phyloP scores from a whole-genome alignment of 1,139 yeast genomes.

The Diutina rugosa region DNA sequence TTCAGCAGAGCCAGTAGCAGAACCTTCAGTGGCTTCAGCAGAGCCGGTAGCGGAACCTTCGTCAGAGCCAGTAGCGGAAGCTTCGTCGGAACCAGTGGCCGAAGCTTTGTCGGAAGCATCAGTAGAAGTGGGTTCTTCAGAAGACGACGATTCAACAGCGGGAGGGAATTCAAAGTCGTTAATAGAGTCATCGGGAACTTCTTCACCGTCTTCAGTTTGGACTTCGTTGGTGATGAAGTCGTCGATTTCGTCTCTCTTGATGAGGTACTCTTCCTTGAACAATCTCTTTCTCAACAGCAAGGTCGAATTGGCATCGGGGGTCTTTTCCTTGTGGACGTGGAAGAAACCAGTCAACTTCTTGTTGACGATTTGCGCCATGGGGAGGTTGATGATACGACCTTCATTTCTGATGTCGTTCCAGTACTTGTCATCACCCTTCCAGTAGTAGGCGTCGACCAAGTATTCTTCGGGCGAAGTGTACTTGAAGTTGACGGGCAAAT shows the following conservation, averaged over 20 bases:
- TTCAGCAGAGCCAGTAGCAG: not conserved
- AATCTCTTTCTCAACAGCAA: slow-evolving; percentile 32
- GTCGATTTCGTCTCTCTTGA: slow-evolving; percentile 19
- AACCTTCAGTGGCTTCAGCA: not conserved
- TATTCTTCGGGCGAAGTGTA: slow-evolving; percentile 20
- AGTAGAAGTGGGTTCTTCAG: not conserved
- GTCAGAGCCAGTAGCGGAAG: slow-evolving; percentile 13
- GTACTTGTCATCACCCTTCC: slow-evolving; percentile 10
- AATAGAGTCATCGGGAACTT: slow-evolving; percentile 5
- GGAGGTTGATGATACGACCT: slow-evolving; percentile 20
- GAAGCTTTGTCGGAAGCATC: slow-evolving; percentile 17
- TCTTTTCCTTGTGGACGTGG: slow-evolving; percentile 17
- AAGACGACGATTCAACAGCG: not conserved
- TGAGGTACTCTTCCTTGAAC: slow-evolving; percentile 5
- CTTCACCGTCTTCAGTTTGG: slow-evolving; percentile 17
- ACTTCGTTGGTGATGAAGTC: slow-evolving; percentile 18
- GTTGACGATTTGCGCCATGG: slow-evolving; percentile 19
- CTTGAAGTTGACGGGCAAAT: slow-evolving; percentile 15
- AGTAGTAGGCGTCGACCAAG: slow-evolving; percentile 25
- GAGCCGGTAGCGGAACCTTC: slow-evolving; percentile 1
- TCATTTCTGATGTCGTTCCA: slow-evolving; percentile 21
- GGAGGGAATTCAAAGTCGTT: not conserved
- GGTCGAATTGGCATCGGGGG: slow-evolving; percentile 27
- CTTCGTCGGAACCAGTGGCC: slow-evolving; percentile 4
- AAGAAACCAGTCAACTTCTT: slow-evolving; percentile 11